A percentile compares a stretch with the other conserved stretches of the same genome.
Conservation (phyloP, 192 early-diverging fungal species). For the Coemansia sp. region DNA sequence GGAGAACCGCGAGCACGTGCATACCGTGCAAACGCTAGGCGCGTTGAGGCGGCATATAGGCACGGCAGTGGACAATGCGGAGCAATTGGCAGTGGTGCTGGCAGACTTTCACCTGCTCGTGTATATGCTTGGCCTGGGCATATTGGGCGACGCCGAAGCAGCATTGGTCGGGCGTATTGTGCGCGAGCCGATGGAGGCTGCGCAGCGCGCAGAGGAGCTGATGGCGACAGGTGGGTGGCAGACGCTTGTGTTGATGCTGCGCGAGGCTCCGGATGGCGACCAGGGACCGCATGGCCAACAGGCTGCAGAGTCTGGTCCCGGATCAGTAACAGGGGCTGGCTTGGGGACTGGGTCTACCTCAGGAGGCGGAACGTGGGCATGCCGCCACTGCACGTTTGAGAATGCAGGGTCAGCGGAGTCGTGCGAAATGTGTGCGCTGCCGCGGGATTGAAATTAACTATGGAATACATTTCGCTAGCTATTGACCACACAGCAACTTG, state of each 20-base stretch:
- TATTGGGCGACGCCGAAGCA: slow-evolving; percentile 63
- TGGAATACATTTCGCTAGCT: no score
- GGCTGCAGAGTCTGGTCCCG: no score
- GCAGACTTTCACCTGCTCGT: slow-evolving; percentile 88
- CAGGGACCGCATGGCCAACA: slow-evolving; percentile 11
- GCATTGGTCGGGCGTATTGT: slow-evolving; percentile 21
- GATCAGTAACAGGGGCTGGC: no score
- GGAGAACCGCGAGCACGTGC: slow-evolving; percentile 72
- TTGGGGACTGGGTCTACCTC: slow-evolving; percentile 5
- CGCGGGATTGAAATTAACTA: slow-evolving; percentile 31
- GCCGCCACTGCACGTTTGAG: slow-evolving; percentile 47
- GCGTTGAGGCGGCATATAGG: slow-evolving; percentile 58
- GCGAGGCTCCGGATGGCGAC: slow-evolving; percentile 32
- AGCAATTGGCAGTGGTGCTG: slow-evolving; percentile 52
- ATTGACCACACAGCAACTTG: no score
- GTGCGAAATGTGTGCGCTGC: slow-evolving; percentile 49
- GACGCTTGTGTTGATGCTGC: slow-evolving; percentile 40
- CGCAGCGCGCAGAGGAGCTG: slow-evolving; percentile 13
- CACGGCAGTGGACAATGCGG: slow-evolving; percentile 14
- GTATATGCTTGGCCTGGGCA: slow-evolving; percentile 62
- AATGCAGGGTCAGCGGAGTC: slow-evolving; percentile 20
- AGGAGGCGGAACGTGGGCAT: slow-evolving; percentile 19
- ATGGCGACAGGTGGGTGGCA: slow-evolving; percentile 32
- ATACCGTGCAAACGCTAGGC: slow-evolving; percentile 58
- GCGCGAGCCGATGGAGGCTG: slow-evolving; percentile 9